Conservation (phyloP, 2,329 filamentous ascomycete species). For the Colletotrichum sp. region DNA sequence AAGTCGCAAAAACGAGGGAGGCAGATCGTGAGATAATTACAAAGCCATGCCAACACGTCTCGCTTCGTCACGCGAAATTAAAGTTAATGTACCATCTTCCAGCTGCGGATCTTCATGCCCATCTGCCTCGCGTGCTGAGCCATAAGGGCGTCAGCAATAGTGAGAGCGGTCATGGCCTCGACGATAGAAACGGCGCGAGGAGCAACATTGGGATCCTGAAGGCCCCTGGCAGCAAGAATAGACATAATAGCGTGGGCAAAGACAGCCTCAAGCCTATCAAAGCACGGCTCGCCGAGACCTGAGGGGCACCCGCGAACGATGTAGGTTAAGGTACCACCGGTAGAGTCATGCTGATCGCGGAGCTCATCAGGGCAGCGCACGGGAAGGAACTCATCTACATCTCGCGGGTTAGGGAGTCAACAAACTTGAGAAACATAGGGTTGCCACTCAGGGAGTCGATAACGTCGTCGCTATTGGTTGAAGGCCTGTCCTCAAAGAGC, state of each 20-base stretch:
- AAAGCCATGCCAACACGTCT: too few species aligned
- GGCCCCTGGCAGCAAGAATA: conserved; percentile 93
- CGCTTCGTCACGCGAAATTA: too few species aligned
- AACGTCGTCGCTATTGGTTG: conserved; percentile 52
- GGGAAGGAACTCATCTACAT: conserved; percentile 82
- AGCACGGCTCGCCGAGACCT: conserved; percentile 90
- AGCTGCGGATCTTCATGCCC: conserved; percentile 25
- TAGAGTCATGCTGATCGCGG: neutral
- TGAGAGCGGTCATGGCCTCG: conserved; percentile 89
- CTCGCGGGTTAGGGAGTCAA: conserved; percentile 74
- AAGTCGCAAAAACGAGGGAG: too few species aligned
- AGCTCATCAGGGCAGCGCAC: conserved; percentile 78
- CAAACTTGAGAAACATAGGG: conserved; percentile 77
- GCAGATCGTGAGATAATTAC: too few species aligned
- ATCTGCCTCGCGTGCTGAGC: conserved; percentile 72
- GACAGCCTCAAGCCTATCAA: conserved; percentile 92
- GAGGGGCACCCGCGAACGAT: conserved; percentile 86
- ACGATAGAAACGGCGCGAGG: conserved; percentile 87
- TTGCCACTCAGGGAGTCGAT: conserved; percentile 75
- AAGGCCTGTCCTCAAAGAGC: conserved; percentile 67
- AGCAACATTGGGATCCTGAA: conserved; percentile 93
- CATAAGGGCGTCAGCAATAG: conserved; percentile 85
- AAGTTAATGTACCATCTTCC: neutral
- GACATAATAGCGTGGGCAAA: conserved; percentile 93
- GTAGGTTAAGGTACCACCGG: conserved; percentile 92